Percentiles rank a stretch among this genome's conserved stretches.
Evolutionary conservation across 352 stramenopile genomes (phyloP).

Genomic region (Phytophthora cryptogea): DNA sequence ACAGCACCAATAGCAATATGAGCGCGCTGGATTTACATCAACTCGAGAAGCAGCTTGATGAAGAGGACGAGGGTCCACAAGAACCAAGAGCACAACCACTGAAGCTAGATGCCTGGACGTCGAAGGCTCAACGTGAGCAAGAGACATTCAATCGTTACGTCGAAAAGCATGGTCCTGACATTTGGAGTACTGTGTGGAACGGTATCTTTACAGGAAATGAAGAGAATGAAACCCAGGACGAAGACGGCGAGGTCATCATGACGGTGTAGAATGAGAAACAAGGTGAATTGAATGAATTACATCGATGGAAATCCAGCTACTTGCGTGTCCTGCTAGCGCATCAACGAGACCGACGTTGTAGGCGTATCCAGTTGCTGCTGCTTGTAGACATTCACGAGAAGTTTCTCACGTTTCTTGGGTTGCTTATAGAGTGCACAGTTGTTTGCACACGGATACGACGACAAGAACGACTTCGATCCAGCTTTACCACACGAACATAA

Average conservation of each 20-base stretch:
- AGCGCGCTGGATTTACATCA: conserved; percentile 22
- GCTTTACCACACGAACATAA: conserved; percentile 55
- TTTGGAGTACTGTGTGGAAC: conserved; percentile 57
- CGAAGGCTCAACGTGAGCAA: conserved; percentile 43
- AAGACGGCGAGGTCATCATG: conserved; percentile 82
- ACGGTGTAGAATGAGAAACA: conserved; percentile 56
- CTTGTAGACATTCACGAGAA: conserved; percentile 61
- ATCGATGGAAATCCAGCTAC: conserved; percentile 1
- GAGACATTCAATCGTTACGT: conserved; percentile 34
- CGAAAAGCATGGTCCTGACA: conserved; percentile 39
- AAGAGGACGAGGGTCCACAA: conserved; percentile 12
- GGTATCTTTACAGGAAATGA: conserved; percentile 54
- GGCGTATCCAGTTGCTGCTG: conserved; percentile 45
- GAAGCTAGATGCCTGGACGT: conserved; percentile 48
- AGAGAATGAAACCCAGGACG: conserved; percentile 37
- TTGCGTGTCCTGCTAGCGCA: conserved; percentile 1
- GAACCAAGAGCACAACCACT: conserved; percentile 32
- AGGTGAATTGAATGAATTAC: conserved; percentile 27
- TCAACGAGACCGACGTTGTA: conserved; percentile 14
- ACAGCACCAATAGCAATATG: conserved; percentile 31
- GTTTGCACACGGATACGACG: conserved; percentile 53
- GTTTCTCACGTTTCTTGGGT: conserved; percentile 59
- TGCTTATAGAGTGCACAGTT: conserved; percentile 76
- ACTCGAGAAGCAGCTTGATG: conserved; percentile 21
- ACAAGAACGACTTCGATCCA: conserved; percentile 12